Conservation (phyloP, 331 rosid genomes). For the Erythrophleum ivorense region DNA sequence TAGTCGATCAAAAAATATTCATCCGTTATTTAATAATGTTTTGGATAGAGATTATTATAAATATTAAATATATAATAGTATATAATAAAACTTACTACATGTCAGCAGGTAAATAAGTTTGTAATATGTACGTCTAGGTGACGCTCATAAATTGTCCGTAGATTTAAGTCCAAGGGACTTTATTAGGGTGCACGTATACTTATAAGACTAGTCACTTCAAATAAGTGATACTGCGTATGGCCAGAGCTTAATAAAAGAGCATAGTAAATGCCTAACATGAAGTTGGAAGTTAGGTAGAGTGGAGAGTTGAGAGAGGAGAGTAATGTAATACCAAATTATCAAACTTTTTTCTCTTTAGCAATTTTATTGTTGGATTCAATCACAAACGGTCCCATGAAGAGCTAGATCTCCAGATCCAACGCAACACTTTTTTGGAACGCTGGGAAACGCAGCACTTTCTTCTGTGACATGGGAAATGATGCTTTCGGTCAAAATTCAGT, state of each 20-base stretch:
- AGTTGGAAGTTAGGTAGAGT: slow-evolving; percentile 28
- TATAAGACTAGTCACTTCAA: background rate
- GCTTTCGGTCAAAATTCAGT: slow-evolving; percentile 29
- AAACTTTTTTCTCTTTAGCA: slow-evolving; percentile 2
- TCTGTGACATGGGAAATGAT: slow-evolving; percentile 54
- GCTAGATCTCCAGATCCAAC: slow-evolving; percentile 53
- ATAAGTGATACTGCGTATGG: background rate
- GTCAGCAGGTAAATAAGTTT: too few relatives aligned
- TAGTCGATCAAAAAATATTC: too few relatives aligned
- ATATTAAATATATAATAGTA: too few relatives aligned
- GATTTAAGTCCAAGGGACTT: background rate
- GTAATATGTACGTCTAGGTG: background rate
- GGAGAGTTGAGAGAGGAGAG: background rate
- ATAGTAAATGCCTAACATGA: slow-evolving; percentile 35
- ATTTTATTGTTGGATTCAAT: slow-evolving; percentile 37
- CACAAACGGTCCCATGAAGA: slow-evolving; percentile 50
- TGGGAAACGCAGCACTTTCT: slow-evolving; percentile 38
- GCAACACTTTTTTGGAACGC: slow-evolving; percentile 33
- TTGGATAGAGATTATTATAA: too few relatives aligned
- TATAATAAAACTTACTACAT: too few relatives aligned
- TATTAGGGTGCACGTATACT: background rate
- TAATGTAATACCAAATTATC: slow-evolving; percentile 40
- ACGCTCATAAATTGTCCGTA: background rate
- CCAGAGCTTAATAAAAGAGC: slow-evolving; percentile 12
- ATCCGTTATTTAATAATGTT: too few relatives aligned